These are phyloP conservation scores for Echium plantagineum DNA, from an alignment of 257 asterid genomes.

Conservation along the genomic window DNA sequence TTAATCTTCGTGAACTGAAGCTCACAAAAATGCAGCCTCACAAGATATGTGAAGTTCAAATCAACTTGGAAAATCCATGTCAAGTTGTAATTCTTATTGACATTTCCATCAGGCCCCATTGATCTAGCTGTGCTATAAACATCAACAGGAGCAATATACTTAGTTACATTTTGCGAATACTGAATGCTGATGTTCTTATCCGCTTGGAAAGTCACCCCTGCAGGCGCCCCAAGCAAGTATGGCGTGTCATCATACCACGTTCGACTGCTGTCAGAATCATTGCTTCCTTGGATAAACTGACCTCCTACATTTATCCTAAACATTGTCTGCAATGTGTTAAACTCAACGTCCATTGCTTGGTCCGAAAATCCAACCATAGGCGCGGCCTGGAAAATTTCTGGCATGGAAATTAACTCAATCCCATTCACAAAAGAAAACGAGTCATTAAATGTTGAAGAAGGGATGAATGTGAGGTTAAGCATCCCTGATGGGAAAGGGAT, in stretches of 20 bases:
- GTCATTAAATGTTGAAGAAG: slow-evolving; percentile 14
- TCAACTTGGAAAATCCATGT: slow-evolving; percentile 67
- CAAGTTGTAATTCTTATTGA: slow-evolving; percentile 45
- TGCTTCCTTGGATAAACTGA: slow-evolving; percentile 27
- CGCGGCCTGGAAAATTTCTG: slow-evolving; percentile 36
- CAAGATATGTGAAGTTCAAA: slow-evolving; percentile 45
- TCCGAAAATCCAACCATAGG: slow-evolving; percentile 32
- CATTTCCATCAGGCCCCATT: slow-evolving; percentile 46
- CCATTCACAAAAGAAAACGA: slow-evolving; percentile 66
- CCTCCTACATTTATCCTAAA: slow-evolving; percentile 65
- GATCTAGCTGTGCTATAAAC: slow-evolving; percentile 43
- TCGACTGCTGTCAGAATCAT: slow-evolving; percentile 34
- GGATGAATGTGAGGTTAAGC: slow-evolving; percentile 50
- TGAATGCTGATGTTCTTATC: slow-evolving; percentile 20
- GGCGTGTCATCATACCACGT: slow-evolving; percentile 70
- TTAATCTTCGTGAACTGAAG: slow-evolving; percentile 31
- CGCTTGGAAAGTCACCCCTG: slow-evolving; percentile 36
- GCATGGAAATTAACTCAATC: slow-evolving; percentile 53
- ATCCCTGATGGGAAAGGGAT: slow-evolving; percentile 12
- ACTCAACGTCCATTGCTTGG: slow-evolving; percentile 15
- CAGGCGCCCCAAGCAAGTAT: slow-evolving; percentile 46
- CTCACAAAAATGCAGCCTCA: slow-evolving; percentile 79
- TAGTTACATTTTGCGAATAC: slow-evolving; percentile 24
- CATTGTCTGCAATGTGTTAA: slow-evolving; percentile 42
- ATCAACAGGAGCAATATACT: slow-evolving; percentile 35